These are phyloP conservation scores for Talaromyces verruculosus DNA, from an alignment of 2,329 filamentous ascomycete genomes.

Conservation along the genomic window DNA sequence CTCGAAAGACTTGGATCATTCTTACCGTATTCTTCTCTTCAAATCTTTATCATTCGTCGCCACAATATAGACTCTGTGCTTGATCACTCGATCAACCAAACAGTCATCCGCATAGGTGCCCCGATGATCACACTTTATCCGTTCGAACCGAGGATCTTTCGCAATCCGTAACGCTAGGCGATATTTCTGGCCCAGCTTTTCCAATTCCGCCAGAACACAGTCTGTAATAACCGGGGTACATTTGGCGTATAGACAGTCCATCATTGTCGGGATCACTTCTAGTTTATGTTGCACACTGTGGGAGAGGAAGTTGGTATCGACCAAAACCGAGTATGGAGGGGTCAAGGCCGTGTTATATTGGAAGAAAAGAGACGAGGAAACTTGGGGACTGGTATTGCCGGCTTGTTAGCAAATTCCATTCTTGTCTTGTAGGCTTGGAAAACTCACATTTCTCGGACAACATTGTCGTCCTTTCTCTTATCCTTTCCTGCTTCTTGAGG, in stretches of 20 bases:
- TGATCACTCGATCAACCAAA: conserved; percentile 69
- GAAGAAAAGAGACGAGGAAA: conserved; percentile 82
- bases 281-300: conserved; percentile 91
- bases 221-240: conserved; percentile 84
- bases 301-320: conserved; percentile 88
- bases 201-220: conserved; percentile 79
- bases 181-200: conserved; percentile 88
- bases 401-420: neutral
- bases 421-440: neutral
- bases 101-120: conserved; percentile 87
- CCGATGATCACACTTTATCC: conserved; percentile 86
- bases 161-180: conserved; percentile 82
- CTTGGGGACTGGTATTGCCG: conserved; percentile 60
- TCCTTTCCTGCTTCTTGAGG: conserved; percentile 69
- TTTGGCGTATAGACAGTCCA: conserved; percentile 91
- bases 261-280: conserved; percentile 80
- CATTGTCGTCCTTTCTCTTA: conserved; percentile 60
- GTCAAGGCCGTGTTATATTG: conserved; percentile 82
- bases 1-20: neutral
- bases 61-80: conserved; percentile 75
- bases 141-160: conserved; percentile 82
- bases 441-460: conserved; percentile 70
- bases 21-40: conserved; percentile 69
- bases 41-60: conserved; percentile 71
- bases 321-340: conserved; percentile 76